Conservation (phyloP, 2,329 filamentous ascomycete species). For the Myriosclerotinia duriaeana region DNA sequence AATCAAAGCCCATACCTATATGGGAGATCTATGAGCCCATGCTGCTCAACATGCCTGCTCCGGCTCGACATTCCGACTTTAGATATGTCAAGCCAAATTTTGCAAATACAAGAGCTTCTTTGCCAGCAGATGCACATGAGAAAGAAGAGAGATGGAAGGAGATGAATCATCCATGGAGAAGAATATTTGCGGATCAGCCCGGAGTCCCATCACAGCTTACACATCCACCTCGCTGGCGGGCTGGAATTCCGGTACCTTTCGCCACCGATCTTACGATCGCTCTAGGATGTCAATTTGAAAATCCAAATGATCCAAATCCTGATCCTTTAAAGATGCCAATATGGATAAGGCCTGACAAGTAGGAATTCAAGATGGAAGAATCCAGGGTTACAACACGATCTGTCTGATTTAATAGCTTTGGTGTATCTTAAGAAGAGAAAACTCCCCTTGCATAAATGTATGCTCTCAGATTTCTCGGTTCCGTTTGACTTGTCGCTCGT, state of each 20-base stretch:
- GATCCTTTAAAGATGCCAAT: background rate
- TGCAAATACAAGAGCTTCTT: background rate
- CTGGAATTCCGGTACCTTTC: accelerated
- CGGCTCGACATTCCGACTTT: background rate
- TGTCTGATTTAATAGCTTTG: background rate
- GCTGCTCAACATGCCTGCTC: background rate
- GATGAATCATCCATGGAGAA: conserved; percentile 7
- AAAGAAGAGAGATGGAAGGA: background rate
- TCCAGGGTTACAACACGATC: background rate
- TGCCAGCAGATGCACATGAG: background rate
- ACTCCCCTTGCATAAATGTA: background rate
- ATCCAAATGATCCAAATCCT: background rate
- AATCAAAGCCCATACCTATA: background rate
- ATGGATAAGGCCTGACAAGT: background rate
- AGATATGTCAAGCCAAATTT: background rate
- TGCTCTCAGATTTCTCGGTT: too few species aligned
- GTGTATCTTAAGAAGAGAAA: background rate
- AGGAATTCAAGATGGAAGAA: background rate
- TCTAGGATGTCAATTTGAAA: background rate
- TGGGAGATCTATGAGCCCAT: conserved; percentile 18
- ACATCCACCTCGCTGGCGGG: background rate
- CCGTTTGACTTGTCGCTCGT: too few species aligned
- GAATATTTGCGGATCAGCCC: accelerated
- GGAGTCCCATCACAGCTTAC: background rate
- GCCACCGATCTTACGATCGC: background rate